Evolutionary conservation across 176 grass and related monocot genomes (phyloP), one percentile per base, ranked within the genome.

Genomic region (Elaeis guineensis): DNA sequence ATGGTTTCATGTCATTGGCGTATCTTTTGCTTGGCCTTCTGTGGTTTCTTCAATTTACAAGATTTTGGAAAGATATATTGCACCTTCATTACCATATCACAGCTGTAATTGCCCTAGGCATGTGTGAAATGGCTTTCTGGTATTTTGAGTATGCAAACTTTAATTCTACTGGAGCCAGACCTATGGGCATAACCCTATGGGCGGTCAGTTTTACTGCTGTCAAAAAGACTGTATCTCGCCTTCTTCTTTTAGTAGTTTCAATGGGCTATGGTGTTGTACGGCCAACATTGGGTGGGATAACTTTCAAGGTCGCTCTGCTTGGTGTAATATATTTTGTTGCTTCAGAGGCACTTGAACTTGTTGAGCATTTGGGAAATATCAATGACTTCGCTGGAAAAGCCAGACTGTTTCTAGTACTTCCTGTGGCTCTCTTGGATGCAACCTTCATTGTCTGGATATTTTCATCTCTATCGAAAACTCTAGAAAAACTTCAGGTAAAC

Each of bases 381-480:
- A 98, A 98, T 65, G 93, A 98, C 77, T 92, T 92, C 66, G 82
- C 93, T 55, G 93, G 93, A 51, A 98, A 92, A 78, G 77, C 77
- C 49, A 98, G 93, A 71, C 72, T 98, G 66, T 91, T 98, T 59
- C 73, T 98, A 51, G 93, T 98, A 65, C 77, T 98, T 61, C 93
- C 93, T 64, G 93, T 98, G 76, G 93, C 87, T 5, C 52, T 92
- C 60, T 85, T 98, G 56, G 93, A 98, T 88, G 84, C 93, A 53
- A 92, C 87, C 58, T 98, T 98, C 78, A 98, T 98, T 61, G 83
- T 92, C 14, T 98, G 93, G 93, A 92, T 92, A 75, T 98, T 98
- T 83, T 98, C 93, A 73, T 92, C 93, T 35, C 79, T 98, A n/a
- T 98, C 93, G 5, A 77, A 83, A 86, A 98, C 87, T 74, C 72